Percentiles rank a stretch among this genome's conserved stretches.
These are phyloP conservation scores for Hemisphaericaspora xylanilytica DNA, from an alignment of 1,139 yeast genomes.

Conservation along the genomic window DNA sequence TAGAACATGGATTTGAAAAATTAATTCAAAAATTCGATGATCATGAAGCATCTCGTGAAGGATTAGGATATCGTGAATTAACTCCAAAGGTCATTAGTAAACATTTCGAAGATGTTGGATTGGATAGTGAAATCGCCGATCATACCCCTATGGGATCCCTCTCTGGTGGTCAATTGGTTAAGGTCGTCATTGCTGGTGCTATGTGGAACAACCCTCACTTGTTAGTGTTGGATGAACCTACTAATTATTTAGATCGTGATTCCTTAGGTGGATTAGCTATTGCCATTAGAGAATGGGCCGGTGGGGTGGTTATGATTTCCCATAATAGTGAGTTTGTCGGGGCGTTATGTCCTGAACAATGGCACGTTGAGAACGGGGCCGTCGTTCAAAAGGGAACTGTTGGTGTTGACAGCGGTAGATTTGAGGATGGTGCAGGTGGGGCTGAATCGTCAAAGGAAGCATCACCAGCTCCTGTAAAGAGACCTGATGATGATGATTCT, in stretches of 20 bases:
- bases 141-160: slow-evolving; percentile 96
- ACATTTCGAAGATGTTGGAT: slow-evolving; percentile 95
- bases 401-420: slow-evolving; percentile 71
- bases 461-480: slow-evolving; percentile 29
- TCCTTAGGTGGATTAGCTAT: slow-evolving; percentile 96
- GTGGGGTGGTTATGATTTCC: slow-evolving; percentile 98
- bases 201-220: slow-evolving; percentile 99
- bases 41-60: slow-evolving; percentile 98
- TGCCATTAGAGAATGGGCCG: slow-evolving; percentile 96
- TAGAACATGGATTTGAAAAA: slow-evolving; percentile 83
- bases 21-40: slow-evolving; percentile 93
- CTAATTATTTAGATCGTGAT: slow-evolving; percentile 98
- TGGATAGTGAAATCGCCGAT: slow-evolving; percentile 97
- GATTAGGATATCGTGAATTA: slow-evolving; percentile 93
- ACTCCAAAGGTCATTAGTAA: slow-evolving; percentile 89
- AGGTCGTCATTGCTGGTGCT: slow-evolving; percentile 98
- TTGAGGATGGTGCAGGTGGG: slow-evolving; percentile 60
- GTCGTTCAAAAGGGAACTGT: slow-evolving; percentile 81
- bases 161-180: slow-evolving; percentile 97
- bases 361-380: slow-evolving; percentile 93
- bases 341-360: slow-evolving; percentile 96
- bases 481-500: slow-evolving; percentile 76
- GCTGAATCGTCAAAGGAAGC: slow-evolving; percentile 15
- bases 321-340: slow-evolving; percentile 97
- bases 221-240: slow-evolving; percentile 96